Evolutionary conservation across 305 asterid species (phyloP).

Genomic region (Fraxinus ornus): DNA sequence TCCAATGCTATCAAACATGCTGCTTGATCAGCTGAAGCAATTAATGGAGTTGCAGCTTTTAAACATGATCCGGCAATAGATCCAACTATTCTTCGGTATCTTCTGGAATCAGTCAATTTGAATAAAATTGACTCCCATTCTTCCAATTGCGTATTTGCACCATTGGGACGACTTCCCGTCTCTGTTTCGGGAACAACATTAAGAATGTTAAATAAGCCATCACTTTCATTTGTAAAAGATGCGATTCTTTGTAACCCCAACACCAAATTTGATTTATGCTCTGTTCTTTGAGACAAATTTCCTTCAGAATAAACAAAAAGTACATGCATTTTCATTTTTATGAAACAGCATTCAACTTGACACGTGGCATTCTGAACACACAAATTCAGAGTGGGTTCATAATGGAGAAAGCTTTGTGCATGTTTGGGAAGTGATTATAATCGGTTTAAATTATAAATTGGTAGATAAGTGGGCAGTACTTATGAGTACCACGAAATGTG

Average conservation of each 20-base stretch:
- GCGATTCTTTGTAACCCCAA: neutral
- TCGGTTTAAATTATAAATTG: neutral
- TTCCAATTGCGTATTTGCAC: constrained; percentile 40
- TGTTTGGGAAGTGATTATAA: neutral
- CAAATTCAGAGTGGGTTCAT: neutral
- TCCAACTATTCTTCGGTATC: constrained; percentile 79
- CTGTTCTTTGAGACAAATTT: neutral
- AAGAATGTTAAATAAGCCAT: neutral
- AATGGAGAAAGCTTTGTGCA: neutral
- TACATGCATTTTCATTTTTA: neutral
- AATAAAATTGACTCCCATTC: constrained; percentile 70
- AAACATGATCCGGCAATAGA: constrained; percentile 78
- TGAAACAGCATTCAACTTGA: neutral
- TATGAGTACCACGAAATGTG: neutral
- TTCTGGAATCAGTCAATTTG: constrained; percentile 67
- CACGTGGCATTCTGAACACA: neutral
- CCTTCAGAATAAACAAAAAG: neutral
- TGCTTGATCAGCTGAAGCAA: constrained; percentile 72
- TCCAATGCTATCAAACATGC: constrained; percentile 72
- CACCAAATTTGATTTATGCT: neutral
- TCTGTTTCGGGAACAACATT: constrained; percentile 25
- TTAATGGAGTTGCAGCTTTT: constrained; percentile 62
- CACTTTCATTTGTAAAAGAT: neutral
- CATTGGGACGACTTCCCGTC: constrained; percentile 26
- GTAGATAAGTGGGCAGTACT: neutral